Evolutionary conservation across 768 basidiomycete genomes (phyloP).

Genomic region (Ramaria rubella): DNA sequence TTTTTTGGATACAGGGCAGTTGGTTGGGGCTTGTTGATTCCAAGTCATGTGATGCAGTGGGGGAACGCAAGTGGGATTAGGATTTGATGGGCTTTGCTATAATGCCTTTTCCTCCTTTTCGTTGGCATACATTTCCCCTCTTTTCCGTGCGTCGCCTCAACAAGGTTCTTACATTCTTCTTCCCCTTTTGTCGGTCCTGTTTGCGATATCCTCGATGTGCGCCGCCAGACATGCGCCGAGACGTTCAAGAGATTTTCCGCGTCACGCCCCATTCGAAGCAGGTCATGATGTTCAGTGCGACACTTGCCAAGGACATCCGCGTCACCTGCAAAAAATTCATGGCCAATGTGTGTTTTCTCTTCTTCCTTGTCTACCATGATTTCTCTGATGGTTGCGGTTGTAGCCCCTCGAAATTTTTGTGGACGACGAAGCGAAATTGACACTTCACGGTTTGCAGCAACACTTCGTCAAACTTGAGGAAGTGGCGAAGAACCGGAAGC

Average conservation of each 20-base stretch:
- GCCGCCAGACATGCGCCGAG: slow-evolving; percentile 98
- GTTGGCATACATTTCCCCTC: slow-evolving; percentile 10
- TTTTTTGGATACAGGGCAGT: background rate
- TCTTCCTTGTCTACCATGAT: background rate
- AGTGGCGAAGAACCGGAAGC: slow-evolving; percentile 89
- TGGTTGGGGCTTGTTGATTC: slow-evolving; percentile 4
- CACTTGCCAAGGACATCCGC: slow-evolving; percentile 93
- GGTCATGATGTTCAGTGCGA: slow-evolving; percentile 99
- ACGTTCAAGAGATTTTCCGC: slow-evolving; percentile 99
- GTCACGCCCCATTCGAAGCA: slow-evolving; percentile 99
- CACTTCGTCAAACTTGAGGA: slow-evolving; percentile 98
- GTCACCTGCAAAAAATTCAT: slow-evolving; percentile 99
- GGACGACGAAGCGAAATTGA: slow-evolving; percentile 98
- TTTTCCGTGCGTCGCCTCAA: slow-evolving; percentile 21
- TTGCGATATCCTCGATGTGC: slow-evolving; percentile 57
- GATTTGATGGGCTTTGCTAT: background rate
- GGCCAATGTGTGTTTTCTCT: slow-evolving; percentile 71
- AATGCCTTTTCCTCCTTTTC: background rate
- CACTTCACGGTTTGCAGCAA: slow-evolving; percentile 96
- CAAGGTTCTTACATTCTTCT: slow-evolving; percentile 39
- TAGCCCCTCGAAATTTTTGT: slow-evolving; percentile 99
- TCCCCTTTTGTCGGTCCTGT: slow-evolving; percentile 47
- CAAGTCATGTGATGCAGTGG: background rate
- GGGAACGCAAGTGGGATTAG: background rate
- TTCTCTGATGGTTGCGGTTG: slow-evolving; percentile 8